These are phyloP conservation scores for Phlyctochytrium planicorne DNA, from an alignment of 192 early-diverging fungal species.

Conservation along the genomic window DNA sequence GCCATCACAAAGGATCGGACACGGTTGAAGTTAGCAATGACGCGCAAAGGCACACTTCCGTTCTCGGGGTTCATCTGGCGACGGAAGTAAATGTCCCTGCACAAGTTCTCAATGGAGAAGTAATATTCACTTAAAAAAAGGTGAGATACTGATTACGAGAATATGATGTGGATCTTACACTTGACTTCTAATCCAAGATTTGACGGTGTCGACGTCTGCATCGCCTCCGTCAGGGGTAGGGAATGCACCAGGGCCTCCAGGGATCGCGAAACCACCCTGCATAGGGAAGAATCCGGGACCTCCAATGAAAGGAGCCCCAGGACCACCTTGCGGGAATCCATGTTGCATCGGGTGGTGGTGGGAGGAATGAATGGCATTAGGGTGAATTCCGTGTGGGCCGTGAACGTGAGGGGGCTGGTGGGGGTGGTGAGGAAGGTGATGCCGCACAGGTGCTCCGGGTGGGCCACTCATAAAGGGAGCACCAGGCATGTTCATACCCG, in stretches of 20 bases:
- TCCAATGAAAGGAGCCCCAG: neutral
- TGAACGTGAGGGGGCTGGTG: too few species aligned
- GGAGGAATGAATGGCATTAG: too few species aligned
- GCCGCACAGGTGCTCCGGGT: neutral
- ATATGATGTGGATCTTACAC: constrained; percentile 27
- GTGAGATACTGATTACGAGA: constrained; percentile 37
- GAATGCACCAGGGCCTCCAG: neutral
- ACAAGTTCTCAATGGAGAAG: constrained; percentile 95
- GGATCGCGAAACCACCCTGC: too few species aligned
- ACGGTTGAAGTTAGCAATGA: constrained; percentile 88
- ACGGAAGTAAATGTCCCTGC: constrained; percentile 94
- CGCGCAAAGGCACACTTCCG: constrained; percentile 76
- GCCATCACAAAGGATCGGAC: constrained; percentile 44
- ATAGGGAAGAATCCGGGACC: neutral
- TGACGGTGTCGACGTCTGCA: constrained; percentile 41
- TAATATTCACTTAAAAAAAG: constrained; percentile 78
- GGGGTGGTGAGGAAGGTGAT: too few species aligned
- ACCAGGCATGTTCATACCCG: neutral
- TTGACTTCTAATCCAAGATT: constrained; percentile 43
- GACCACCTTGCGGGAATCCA: neutral
- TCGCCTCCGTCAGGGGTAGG: constrained; percentile 15
- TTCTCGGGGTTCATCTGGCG: constrained; percentile 80
- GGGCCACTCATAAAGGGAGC: too few species aligned
- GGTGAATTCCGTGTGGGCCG: too few species aligned
- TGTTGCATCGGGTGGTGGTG: too few species aligned